Percentiles rank a stretch among this genome's conserved stretches.
Evolutionary conservation across 495 filamentous ascomycete species (phyloP).

Genomic region (Xanthoparmelia taractica): DNA sequence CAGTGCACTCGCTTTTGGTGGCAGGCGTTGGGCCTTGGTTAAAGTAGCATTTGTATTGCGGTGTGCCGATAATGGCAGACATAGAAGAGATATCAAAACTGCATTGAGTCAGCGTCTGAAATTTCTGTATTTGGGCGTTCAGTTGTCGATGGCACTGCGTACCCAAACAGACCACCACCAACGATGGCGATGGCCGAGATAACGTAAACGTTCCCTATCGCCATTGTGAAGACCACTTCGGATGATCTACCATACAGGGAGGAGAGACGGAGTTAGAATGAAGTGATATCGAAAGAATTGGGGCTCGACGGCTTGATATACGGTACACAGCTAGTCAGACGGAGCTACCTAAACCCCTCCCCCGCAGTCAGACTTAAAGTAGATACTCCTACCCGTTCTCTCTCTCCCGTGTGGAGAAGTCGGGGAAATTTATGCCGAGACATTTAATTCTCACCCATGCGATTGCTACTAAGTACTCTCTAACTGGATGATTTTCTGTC

Average conservation of each 20-base stretch:
- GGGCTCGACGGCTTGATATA: not conserved
- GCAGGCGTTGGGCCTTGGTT: not conserved
- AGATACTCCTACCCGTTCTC: not conserved
- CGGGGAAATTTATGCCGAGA: not conserved
- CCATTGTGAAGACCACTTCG: conserved; percentile 13
- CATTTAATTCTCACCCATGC: not conserved
- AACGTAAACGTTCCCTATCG: conserved; percentile 60
- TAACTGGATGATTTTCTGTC: not conserved
- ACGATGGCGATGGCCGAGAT: conserved; percentile 70
- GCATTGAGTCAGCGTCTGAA: not conserved
- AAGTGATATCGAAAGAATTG: not conserved
- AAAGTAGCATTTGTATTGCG: conserved; percentile 26
- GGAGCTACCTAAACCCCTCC: too few species aligned
- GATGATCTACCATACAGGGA: not conserved
- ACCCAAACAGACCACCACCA: conserved; percentile 64
- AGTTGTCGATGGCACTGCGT: conserved; percentile 38
- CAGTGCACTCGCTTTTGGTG: not conserved
- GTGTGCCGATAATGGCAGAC: conserved; percentile 22
- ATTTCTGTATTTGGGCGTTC: conserved; percentile 21
- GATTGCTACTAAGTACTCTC: not conserved
- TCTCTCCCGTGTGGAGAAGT: not conserved
- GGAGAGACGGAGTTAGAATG: not conserved
- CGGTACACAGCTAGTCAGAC: not conserved
- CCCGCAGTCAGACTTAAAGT: not conserved
- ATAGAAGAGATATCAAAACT: conserved; percentile 29